Percentiles rank a stretch among this genome's conserved stretches.
Evolutionary conservation across 768 basidiomycete species (phyloP).

Genomic region (Tremella fuciformis): DNA sequence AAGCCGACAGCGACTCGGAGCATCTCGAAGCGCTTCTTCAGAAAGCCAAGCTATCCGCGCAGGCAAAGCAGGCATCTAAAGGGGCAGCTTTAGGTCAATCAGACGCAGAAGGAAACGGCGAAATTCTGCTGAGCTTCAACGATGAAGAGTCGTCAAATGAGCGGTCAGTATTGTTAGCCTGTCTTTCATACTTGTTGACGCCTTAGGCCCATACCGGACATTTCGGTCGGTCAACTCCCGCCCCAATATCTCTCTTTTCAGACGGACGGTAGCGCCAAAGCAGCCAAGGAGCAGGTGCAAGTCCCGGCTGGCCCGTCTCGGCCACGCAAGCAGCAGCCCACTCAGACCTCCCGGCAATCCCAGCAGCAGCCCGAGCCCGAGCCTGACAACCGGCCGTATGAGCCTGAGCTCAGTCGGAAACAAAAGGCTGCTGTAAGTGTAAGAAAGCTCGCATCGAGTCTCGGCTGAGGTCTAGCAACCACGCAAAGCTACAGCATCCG

Average conservation of each 20-base stretch:
- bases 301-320: constrained; percentile 20
- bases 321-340: background rate
- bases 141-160: constrained; percentile 10
- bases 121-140: too few species aligned
- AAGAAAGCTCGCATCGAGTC: background rate
- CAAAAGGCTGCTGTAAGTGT: constrained; percentile 42
- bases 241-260: constrained; percentile 25
- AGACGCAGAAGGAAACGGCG: too few species aligned
- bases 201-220: constrained; percentile 40
- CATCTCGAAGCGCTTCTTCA: constrained; percentile 9
- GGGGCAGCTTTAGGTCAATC: too few species aligned
- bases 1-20: constrained; percentile 10
- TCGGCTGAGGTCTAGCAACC: constrained; percentile 29
- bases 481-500: constrained; percentile 40
- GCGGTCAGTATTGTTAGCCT: constrained; percentile 23
- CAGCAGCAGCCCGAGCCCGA: constrained; percentile 25
- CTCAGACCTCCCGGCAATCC: background rate
- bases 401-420: constrained; percentile 28
- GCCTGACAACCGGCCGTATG: constrained; percentile 37
- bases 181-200: constrained; percentile 1
- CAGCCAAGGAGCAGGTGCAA: background rate
- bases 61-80: constrained; percentile 9
- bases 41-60: constrained; percentile 12
- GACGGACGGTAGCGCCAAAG: constrained; percentile 20
- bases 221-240: constrained; percentile 34